Conservation (phyloP, 2,329 filamentous ascomycete species). For the Apiospora marii region DNA sequence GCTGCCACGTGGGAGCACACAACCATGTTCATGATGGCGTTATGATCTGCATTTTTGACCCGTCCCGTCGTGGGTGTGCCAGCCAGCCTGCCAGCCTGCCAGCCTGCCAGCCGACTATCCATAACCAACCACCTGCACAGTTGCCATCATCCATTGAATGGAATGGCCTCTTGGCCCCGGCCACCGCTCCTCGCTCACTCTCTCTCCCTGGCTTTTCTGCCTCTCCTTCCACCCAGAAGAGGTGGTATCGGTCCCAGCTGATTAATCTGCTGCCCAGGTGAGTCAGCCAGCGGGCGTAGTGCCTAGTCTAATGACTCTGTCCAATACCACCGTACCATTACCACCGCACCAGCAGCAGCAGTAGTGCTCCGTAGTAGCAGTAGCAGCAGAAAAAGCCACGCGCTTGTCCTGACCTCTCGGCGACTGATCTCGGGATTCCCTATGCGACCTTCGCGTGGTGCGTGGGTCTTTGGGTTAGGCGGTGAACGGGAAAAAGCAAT, state of each 20-base stretch:
- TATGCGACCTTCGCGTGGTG: slow-evolving; percentile 15
- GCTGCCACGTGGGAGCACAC: slow-evolving; percentile 18
- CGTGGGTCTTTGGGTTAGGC: slow-evolving; percentile 15
- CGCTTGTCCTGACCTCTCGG: not conserved
- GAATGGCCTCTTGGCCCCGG: not conserved
- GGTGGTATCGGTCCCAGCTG: not conserved
- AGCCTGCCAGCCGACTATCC: slow-evolving; percentile 9
- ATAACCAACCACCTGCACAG: not conserved
- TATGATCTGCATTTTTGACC: slow-evolving; percentile 19
- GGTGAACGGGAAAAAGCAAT: slow-evolving; percentile 18
- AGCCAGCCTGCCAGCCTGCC: not conserved
- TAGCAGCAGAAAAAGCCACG: not conserved
- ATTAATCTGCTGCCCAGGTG: not conserved
- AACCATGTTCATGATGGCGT: slow-evolving; percentile 21
- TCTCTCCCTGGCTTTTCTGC: not conserved
- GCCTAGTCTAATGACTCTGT: slow-evolving; percentile 7
- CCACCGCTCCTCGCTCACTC: not conserved
- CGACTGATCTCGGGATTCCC: slow-evolving; percentile 16
- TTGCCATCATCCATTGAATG: not conserved
- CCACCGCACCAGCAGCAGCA: not conserved
- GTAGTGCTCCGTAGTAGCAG: not conserved
- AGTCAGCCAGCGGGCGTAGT: slow-evolving; percentile 3
- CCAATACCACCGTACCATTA: not conserved
- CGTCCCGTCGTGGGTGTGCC: not conserved
- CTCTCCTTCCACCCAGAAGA: not conserved